phyloP scores from a whole-genome alignment of 176 grass and related monocot species.

The Ananas comosus region DNA sequence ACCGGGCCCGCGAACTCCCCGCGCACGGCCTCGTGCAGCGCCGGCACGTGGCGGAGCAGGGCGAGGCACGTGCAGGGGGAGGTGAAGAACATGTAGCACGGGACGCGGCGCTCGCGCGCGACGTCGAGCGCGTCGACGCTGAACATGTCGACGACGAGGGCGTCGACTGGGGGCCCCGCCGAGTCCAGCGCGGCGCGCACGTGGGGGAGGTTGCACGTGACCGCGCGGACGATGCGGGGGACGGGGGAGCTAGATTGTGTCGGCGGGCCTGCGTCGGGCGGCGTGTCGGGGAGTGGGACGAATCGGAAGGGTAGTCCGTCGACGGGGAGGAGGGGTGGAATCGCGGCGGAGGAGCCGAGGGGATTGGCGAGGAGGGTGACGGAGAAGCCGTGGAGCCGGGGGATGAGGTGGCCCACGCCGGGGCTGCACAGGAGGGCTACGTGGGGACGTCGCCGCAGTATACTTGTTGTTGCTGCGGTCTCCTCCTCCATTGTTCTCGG shows the following conservation, averaged over 20 bases:
- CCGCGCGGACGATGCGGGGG: conserved; percentile 1
- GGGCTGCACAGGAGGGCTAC: conserved; percentile 16
- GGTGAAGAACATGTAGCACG: conserved; percentile 24
- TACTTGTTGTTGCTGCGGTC: not conserved
- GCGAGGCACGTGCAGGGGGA: not conserved
- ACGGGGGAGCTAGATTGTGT: not conserved
- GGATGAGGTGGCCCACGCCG: conserved; percentile 30
- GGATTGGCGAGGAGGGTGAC: conserved; percentile 16
- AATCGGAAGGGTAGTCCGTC: not conserved
- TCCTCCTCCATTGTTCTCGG: not conserved
- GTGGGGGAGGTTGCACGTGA: not conserved
- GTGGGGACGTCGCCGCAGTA: conserved; percentile 10
- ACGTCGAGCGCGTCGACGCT: conserved; percentile 5
- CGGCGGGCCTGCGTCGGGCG: not conserved
- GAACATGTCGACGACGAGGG: conserved; percentile 22
- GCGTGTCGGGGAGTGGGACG: conserved; percentile 4
- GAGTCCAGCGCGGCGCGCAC: conserved; percentile 8
- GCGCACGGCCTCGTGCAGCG: conserved; percentile 1
- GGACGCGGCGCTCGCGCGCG: conserved; percentile 3
- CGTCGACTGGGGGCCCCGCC: not conserved
- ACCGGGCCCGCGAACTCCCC: conserved; percentile 7
- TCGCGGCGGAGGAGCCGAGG: not conserved
- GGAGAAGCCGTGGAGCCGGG: not conserved
- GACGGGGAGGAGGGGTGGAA: not conserved
- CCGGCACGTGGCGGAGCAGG: conserved; percentile 12